A percentile compares a stretch with the other conserved stretches of the same genome.
phyloP scores from a whole-genome alignment of 1,284 basidiomycete species.

The Marasmius tenuissimus region DNA sequence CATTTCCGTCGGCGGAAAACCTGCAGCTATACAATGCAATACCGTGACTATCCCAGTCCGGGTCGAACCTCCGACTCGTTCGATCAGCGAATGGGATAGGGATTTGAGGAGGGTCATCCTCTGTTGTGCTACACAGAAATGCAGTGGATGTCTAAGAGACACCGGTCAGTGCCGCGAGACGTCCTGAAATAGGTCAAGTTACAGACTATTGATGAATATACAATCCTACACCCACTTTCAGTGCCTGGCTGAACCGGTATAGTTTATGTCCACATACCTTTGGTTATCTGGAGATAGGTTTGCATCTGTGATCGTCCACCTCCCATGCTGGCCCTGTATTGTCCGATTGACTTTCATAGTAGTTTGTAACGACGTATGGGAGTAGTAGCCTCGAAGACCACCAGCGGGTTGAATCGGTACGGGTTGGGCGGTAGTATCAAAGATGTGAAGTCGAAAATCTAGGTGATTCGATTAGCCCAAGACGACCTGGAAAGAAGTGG shows the following conservation, averaged over 20 bases:
- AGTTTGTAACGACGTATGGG: conserved; percentile 50
- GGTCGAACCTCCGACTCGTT: conserved; percentile 25
- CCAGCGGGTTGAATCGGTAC: conserved; percentile 14
- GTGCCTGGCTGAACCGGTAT: not conserved
- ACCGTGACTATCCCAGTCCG: conserved; percentile 41
- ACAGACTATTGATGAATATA: conserved; percentile 86
- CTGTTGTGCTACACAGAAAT: conserved; percentile 84
- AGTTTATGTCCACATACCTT: conserved; percentile 48
- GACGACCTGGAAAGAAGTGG: not conserved
- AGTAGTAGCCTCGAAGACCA: conserved; percentile 12
- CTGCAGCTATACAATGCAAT: conserved; percentile 74
- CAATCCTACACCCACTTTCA: conserved; percentile 60
- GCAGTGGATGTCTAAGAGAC: conserved; percentile 57
- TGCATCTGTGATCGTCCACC: conserved; percentile 95
- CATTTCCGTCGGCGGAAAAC: conserved; percentile 94
- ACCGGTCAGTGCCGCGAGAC: not conserved
- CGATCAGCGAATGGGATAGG: conserved; percentile 73
- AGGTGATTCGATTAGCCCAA: conserved; percentile 18
- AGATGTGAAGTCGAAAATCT: conserved; percentile 89
- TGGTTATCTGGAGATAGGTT: conserved; percentile 91
- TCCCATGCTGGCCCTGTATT: conserved; percentile 72
- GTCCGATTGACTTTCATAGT: conserved; percentile 78
- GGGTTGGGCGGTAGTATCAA: conserved; percentile 70
- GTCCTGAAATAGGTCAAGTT: not conserved
- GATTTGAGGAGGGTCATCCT: conserved; percentile 68